Evolutionary conservation across 176 grass and related monocot genomes (phyloP).

Genomic region (Phragmites australis): DNA sequence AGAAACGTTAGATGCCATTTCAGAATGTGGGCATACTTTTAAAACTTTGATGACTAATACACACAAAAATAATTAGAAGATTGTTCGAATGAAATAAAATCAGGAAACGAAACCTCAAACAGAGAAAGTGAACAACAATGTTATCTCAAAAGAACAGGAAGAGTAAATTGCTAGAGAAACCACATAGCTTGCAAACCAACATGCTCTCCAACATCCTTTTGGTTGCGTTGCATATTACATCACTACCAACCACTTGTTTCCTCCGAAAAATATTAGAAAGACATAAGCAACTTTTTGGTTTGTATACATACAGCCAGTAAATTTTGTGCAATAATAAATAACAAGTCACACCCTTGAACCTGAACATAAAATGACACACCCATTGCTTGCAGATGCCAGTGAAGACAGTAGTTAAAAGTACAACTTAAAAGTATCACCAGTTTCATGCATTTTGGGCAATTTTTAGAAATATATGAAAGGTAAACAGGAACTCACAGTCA

Average conservation of each 20-base stretch:
- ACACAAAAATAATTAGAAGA: constrained; percentile 8
- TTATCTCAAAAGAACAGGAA: background rate
- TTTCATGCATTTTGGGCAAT: constrained; percentile 32
- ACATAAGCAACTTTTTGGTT: background rate
- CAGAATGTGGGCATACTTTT: background rate
- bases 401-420: constrained; percentile 4
- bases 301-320: background rate
- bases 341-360: constrained; percentile 10
- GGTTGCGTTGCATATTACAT: background rate
- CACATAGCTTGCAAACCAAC: background rate
- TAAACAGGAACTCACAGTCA: constrained; percentile 71
- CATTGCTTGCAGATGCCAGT: background rate
- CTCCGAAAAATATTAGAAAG: background rate
- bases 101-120: constrained; percentile 10
- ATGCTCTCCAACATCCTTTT: background rate
- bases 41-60: background rate
- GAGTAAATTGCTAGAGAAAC: constrained; percentile 12
- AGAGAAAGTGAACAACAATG: background rate
- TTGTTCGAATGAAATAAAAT: background rate
- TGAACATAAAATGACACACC: background rate
- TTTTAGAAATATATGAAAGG: constrained; percentile 30
- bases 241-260: background rate
- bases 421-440: background rate
- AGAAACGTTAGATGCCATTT: constrained; percentile 1
- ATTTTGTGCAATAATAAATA: constrained; percentile 24